A percentile compares a stretch with the other conserved stretches of the same genome.
Evolutionary conservation across 176 grass and related monocot species (phyloP).

Genomic region (Typha latifolia): DNA sequence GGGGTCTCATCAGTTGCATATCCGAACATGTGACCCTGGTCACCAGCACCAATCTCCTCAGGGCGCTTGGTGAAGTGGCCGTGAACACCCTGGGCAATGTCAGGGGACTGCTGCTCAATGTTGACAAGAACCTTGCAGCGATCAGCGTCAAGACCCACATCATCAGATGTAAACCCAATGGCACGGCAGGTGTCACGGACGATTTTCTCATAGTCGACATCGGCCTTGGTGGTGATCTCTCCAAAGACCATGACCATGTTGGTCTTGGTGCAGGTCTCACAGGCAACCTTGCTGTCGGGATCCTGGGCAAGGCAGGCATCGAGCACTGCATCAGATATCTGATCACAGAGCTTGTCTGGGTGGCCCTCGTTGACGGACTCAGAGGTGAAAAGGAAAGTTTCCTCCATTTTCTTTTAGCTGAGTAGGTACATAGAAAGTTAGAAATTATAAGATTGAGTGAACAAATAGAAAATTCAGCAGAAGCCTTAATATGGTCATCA

Average conservation of each 20-base stretch:
- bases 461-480: neutral
- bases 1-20: slow-evolving; percentile 32
- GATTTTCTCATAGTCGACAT: neutral
- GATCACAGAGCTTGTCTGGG: neutral
- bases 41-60: slow-evolving; percentile 25
- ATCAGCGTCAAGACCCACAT: slow-evolving; percentile 21
- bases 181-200: slow-evolving; percentile 1
- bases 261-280: slow-evolving; percentile 4
- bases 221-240: slow-evolving; percentile 1
- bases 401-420: neutral
- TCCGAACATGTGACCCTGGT: slow-evolving; percentile 31
- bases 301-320: neutral
- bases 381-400: neutral
- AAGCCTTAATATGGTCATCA: no score
- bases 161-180: slow-evolving; percentile 20
- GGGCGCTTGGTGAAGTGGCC: slow-evolving; percentile 27
- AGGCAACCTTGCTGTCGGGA: slow-evolving; percentile 1
- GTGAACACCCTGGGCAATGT: slow-evolving; percentile 24
- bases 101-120: slow-evolving; percentile 32
- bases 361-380: neutral
- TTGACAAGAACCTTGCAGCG: slow-evolving; percentile 23
- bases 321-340: neutral
- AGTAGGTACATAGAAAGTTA: neutral
- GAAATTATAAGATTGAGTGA: neutral
- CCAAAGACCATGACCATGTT: slow-evolving; percentile 7